Evolutionary conservation across 306 rosid species (phyloP), one percentile per base, ranked within the genome.

Genomic region (Potentilla sterilis): DNA sequence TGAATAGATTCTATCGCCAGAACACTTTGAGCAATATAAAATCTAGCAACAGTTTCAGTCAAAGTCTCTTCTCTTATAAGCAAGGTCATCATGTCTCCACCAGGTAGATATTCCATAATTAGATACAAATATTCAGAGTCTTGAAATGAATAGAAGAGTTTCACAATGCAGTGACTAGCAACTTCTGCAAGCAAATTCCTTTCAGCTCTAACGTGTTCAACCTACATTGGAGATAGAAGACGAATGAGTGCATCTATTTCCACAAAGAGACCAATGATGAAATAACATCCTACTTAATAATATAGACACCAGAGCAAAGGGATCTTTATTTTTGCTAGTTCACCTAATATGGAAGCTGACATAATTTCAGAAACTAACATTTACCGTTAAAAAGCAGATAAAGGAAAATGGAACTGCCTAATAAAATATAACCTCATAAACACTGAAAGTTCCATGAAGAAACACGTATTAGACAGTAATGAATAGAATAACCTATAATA

Each of bases 71-170:
- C 98, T 74, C 97, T 85, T 43, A 93, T 93, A 75, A 93, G 87
- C 78, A 93, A 81, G 72, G 98, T 93, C 98, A 93, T 93, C 87
- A 93, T 81, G 86, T 93, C 98, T 65, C 98, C 98, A 42, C 98
- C 98, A 38, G 98, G 97, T 77, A 91, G 90, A 83, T 93, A 93
- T 71, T 93, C 98, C 98, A 91, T 93, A 34, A 93, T 90, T 18
- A 93, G 89, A 82, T 91, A 93, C 76, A 93, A 87, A 86, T 79
- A 82, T 32, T 94, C 98, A 75, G 86, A 81, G 79, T 91, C 98
- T 81, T 91, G 98, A 80, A 94, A 94, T 15, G 98, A 94, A 89
- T 91, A 94, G 82, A 85, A 94, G 62, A 94, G 97, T 74, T 88
- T 94, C 84, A 94, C 97, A 85, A 94, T 94, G 90, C 87, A 94